These are phyloP conservation scores for Saksenaea vasiformis DNA, from an alignment of 371 early-diverging fungal species.

Conservation along the genomic window DNA sequence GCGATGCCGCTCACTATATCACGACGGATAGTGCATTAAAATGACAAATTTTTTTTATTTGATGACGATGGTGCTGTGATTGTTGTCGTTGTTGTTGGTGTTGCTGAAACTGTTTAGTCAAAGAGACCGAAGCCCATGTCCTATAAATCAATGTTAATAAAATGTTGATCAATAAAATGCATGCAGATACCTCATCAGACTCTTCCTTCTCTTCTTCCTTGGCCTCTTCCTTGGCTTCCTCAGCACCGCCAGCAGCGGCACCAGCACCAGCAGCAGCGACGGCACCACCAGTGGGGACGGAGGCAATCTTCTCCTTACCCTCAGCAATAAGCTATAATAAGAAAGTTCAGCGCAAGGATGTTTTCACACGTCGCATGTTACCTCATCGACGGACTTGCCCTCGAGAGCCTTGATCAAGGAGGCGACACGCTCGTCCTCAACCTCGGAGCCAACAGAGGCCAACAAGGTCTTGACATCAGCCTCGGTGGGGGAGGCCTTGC, in stretches of 20 bases:
- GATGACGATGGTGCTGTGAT: background rate
- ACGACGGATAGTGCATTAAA: background rate
- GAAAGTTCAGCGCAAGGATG: background rate
- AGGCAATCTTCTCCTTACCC: slow-evolving; percentile 90
- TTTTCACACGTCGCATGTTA: slow-evolving; percentile 18
- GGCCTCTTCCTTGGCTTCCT: slow-evolving; percentile 59
- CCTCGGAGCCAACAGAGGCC: slow-evolving; percentile 91
- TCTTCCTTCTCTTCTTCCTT: slow-evolving; percentile 86
- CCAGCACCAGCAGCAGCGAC: slow-evolving; percentile 67
- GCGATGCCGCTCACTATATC: background rate
- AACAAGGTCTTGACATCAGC: slow-evolving; percentile 85
- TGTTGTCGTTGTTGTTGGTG: background rate
- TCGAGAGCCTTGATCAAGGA: slow-evolving; percentile 80
- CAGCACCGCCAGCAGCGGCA: slow-evolving; percentile 53
- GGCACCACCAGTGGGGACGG: slow-evolving; percentile 91
- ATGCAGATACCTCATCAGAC: slow-evolving; percentile 70
- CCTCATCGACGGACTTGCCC: slow-evolving; percentile 88
- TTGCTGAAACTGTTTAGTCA: slow-evolving; percentile 31
- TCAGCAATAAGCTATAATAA: slow-evolving; percentile 76
- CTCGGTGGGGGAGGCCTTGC: slow-evolving; percentile 84
- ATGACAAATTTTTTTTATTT: background rate
- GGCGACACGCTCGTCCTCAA: slow-evolving; percentile 78
- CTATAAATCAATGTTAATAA: slow-evolving; percentile 1
- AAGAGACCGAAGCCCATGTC: slow-evolving; percentile 56
- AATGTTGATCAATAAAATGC: background rate